phyloP scores from a whole-genome alignment of 1,284 basidiomycete species.

The Lignosus rhinocerotis region DNA sequence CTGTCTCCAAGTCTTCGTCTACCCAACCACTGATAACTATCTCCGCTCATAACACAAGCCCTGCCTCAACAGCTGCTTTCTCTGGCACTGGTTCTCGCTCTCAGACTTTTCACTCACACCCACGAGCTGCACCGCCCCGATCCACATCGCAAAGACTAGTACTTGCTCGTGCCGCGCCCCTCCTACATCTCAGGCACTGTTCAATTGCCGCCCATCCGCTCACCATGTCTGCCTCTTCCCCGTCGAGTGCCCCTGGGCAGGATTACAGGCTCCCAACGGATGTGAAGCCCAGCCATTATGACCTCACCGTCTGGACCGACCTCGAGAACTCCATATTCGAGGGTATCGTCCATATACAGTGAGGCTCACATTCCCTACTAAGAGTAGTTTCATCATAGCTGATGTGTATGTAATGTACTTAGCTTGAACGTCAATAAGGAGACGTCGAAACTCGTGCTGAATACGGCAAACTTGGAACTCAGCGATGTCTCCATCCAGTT shows the following conservation, averaged over 20 bases:
- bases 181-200: slow-evolving; percentile 11
- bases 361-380: slow-evolving; percentile 24
- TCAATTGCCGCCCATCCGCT: slow-evolving; percentile 9
- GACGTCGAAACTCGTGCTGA: slow-evolving; percentile 70
- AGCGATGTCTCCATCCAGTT: slow-evolving; percentile 67
- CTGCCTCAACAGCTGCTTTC: background rate
- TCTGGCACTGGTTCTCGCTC: too few species aligned
- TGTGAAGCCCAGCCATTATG: slow-evolving; percentile 82
- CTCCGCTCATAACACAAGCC: background rate
- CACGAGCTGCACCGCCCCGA: background rate
- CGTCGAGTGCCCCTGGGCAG: slow-evolving; percentile 13
- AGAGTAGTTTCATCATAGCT: background rate
- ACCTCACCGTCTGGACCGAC: slow-evolving; percentile 83
- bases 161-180: slow-evolving; percentile 1
- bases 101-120: background rate
- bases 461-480: slow-evolving; percentile 72
- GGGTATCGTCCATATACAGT: slow-evolving; percentile 79
- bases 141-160: slow-evolving; percentile 1
- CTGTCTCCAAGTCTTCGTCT: background rate
- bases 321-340: slow-evolving; percentile 73
- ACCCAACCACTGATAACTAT: background rate
- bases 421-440: slow-evolving; percentile 74
- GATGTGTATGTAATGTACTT: slow-evolving; percentile 1
- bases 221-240: slow-evolving; percentile 16
- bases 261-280: slow-evolving; percentile 77